phyloP scores from a whole-genome alignment of 306 rosid genomes.

The Gynostemma pentaphyllum region DNA sequence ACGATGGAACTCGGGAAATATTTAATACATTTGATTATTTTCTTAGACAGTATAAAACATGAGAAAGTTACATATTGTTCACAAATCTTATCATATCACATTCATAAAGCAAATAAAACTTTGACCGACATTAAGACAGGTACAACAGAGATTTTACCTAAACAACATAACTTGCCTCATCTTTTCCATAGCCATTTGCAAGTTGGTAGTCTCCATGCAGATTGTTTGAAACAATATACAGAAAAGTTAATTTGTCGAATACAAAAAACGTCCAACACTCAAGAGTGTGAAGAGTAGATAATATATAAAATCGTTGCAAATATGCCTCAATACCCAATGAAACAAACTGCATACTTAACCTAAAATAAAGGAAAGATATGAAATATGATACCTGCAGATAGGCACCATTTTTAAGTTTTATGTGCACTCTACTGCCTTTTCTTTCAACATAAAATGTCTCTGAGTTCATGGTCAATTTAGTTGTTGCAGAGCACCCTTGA shows the following conservation, averaged over 20 bases:
- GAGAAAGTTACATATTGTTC: background rate
- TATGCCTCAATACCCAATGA: too few species aligned
- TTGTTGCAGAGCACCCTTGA: constrained; percentile 51
- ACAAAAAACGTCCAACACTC: too few species aligned
- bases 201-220: constrained; percentile 94
- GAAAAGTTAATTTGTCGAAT: background rate
- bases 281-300: too few species aligned
- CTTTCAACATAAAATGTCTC: constrained; percentile 53
- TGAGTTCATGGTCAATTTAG: constrained; percentile 37
- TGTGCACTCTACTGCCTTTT: constrained; percentile 48
- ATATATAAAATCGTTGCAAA: too few species aligned
- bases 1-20: too few species aligned
- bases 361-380: background rate
- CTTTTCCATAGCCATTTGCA: constrained; percentile 68
- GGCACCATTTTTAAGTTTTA: constrained; percentile 41
- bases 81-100: background rate
- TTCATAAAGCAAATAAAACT: background rate
- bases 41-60: too few species aligned
- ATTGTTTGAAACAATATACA: constrained; percentile 28
- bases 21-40: too few species aligned
- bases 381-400: constrained; percentile 54
- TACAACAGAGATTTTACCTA: constrained; percentile 13
- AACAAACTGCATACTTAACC: background rate
- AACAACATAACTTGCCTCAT: constrained; percentile 45
- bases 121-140: constrained; percentile 6